A percentile compares a stretch with the other conserved stretches of the same genome.
phyloP scores from a whole-genome alignment of 345 rosid species.

The Diplotaxis tenuifolia region DNA sequence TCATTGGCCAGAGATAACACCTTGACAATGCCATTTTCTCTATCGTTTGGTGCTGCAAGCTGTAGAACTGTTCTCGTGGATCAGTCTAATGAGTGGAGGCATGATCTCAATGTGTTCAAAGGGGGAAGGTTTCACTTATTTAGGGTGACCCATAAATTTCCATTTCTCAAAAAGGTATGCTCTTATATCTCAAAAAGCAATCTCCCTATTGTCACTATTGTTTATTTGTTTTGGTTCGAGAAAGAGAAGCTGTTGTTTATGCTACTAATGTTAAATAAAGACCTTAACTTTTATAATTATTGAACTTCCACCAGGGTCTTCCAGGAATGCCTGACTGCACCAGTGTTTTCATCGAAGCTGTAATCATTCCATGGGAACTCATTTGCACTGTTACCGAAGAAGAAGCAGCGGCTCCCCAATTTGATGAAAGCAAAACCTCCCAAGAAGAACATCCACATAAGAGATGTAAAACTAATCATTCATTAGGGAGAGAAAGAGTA shows the following conservation, averaged over 20 bases:
- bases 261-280: not conserved
- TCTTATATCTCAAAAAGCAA: conserved; percentile 1
- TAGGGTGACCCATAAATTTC: conserved; percentile 62
- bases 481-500: conserved; percentile 21
- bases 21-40: conserved; percentile 41
- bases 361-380: conserved; percentile 72
- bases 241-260: not conserved
- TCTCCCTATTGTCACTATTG: not conserved
- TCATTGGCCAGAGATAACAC: conserved; percentile 38
- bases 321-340: conserved; percentile 39
- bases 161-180: conserved; percentile 50
- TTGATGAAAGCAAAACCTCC: conserved; percentile 20
- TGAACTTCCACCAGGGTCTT: conserved; percentile 48
- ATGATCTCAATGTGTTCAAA: conserved; percentile 42
- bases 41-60: conserved; percentile 39
- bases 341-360: conserved; percentile 60
- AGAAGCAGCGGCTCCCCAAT: conserved; percentile 25
- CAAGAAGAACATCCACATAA: conserved; percentile 45
- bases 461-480: conserved; percentile 45
- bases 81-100: conserved; percentile 39
- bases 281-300: conserved; percentile 5
- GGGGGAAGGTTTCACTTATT: conserved; percentile 61
- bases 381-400: conserved; percentile 50
- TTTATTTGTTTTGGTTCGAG: not conserved
- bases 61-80: conserved; percentile 42